These are phyloP conservation scores for Pseudoscleropodium purum DNA, from an alignment of 225 moss, liverwort and hornwort genomes.

Conservation along the genomic window DNA sequence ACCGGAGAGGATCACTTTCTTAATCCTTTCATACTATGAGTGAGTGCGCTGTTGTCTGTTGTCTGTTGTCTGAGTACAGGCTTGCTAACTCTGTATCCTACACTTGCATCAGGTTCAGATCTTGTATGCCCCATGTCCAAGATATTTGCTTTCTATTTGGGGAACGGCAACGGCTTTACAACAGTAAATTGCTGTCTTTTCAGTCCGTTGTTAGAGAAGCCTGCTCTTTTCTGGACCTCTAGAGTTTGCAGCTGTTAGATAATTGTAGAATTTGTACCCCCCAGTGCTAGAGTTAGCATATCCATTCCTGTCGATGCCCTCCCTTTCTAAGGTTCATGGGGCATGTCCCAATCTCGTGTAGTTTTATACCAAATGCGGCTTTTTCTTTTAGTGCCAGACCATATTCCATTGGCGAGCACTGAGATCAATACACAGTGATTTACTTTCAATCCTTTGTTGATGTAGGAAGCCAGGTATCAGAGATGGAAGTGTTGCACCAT, in stretches of 20 bases:
- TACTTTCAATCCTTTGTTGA: background rate
- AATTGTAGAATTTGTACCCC: conserved; percentile 15
- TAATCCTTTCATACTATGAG: background rate
- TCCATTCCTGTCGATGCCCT: conserved; percentile 5
- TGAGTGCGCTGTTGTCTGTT: background rate
- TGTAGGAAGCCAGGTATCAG: background rate
- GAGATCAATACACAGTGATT: conserved; percentile 12
- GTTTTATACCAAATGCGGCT: conserved; percentile 20
- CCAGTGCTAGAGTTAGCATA: background rate
- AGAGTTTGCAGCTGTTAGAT: conserved; percentile 2
- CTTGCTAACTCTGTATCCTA: background rate
- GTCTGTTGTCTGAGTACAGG: background rate
- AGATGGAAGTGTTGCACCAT: background rate
- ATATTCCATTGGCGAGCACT: conserved; percentile 23
- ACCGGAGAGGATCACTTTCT: background rate
- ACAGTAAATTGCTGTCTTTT: background rate
- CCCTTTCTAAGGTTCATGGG: conserved; percentile 1
- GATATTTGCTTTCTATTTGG: background rate
- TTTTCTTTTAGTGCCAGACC: conserved; percentile 15
- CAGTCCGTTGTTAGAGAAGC: background rate
- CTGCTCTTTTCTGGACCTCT: conserved; percentile 5
- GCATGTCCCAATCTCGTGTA: conserved; percentile 13
- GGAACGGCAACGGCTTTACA: background rate
- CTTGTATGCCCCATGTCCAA: background rate
- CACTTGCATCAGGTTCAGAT: conserved; percentile 16